Evolutionary conservation across 148 eudicot species (phyloP).

Genomic region (Pouteria glomerata): DNA sequence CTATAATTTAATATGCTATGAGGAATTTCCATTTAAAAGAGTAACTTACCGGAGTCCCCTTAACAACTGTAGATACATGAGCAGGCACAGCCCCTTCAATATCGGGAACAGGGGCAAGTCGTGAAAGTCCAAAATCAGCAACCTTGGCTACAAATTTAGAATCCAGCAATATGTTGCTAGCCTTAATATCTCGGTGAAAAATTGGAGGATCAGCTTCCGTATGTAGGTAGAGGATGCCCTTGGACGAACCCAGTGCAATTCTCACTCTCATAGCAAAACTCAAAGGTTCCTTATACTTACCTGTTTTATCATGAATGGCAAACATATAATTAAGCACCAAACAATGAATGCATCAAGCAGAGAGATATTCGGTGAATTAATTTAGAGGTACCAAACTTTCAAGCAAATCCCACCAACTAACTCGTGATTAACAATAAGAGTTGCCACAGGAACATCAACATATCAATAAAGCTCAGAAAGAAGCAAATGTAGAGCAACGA

Average conservation of each 20-base stretch:
- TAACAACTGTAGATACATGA: constrained; percentile 82
- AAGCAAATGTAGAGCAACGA: neutral
- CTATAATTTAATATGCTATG: neutral
- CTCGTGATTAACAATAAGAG: neutral
- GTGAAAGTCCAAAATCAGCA: constrained; percentile 90
- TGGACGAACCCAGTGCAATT: constrained; percentile 68
- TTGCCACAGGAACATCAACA: neutral
- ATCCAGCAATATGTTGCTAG: constrained; percentile 81
- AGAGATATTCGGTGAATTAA: too few relatives aligned
- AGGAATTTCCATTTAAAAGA: neutral
- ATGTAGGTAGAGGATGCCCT: constrained; percentile 88
- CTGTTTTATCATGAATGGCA: constrained; percentile 27
- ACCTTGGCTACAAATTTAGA: constrained; percentile 64
- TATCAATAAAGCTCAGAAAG: neutral
- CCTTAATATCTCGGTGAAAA: constrained; percentile 86
- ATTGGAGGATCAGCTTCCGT: constrained; percentile 94
- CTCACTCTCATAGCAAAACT: constrained; percentile 52
- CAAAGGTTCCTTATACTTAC: constrained; percentile 35
- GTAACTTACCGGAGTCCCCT: constrained; percentile 74
- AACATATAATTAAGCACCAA: neutral
- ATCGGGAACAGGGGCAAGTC: constrained; percentile 78
- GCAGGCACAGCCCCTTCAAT: constrained; percentile 49
- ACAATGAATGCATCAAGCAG: neutral
- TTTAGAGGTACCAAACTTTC: too few relatives aligned
- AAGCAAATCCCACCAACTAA: neutral